Base-by-base conservation (phyloP, 176 grass and related monocot species). In the Neostapfia colusana region DNA sequence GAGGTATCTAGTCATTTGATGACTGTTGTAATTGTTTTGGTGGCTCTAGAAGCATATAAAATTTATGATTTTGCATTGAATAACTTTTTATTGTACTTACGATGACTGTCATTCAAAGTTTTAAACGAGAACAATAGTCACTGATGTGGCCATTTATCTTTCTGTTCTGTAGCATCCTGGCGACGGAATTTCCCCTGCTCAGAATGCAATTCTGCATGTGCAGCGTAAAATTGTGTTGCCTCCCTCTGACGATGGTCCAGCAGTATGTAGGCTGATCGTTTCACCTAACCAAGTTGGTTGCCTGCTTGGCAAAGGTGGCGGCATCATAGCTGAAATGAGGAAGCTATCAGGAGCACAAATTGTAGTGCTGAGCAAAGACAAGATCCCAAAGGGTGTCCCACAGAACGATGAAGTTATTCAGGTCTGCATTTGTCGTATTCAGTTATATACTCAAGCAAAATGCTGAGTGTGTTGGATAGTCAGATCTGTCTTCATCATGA, bases 241-340 rank as follows among this genome's bases (percentile, higher is more conserved):
- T 18, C 54, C 43, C 61, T 78, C 79, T 69, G 89, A 87, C 63
- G 91, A 88, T n/a, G 37, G 74, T 37, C 39, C 23, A 73, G 49
- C 80, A 21, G 44, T 82, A 46, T 88, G 86, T 74, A 83, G 92
- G 69, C 56, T 99, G 51, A 73, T 99, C 6, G 70, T 95, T 86
- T 74, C 82, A 39, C 77, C 89, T n/a, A 94, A 86, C 74, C 95
- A 99, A 74, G 88, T 87, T 68, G 92, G 95, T 53, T 99, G 92
- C 65, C 83, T 99, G 74, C 89, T 99, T 42, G 95, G 92, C 63
- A 99, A 95, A 84, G 95, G 92, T 44, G 95, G 95, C 49, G 72
- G 78, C 72, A 87, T 99, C 50, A 92, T 99, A 56, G 56, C 92
- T 79, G 92, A 99, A 85, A 95, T 99, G 92, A 95, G 95, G 87